Conservation (phyloP, 371 early-diverging fungal genomes). For the Mortierella sp. region DNA sequence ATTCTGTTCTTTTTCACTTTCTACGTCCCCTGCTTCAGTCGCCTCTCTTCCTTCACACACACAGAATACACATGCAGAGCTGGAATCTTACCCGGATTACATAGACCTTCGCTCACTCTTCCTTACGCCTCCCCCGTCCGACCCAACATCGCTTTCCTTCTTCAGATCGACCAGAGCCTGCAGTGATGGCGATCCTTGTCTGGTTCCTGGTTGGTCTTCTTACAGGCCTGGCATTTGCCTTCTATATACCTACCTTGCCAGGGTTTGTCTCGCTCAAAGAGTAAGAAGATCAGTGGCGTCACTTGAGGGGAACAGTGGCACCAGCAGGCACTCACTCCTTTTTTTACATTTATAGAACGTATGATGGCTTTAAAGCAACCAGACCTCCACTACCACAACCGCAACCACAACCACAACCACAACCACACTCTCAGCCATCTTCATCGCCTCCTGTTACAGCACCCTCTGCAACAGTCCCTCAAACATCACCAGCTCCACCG, state of each 20-base stretch:
- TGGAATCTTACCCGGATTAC: neutral
- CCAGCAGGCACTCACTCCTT: no score
- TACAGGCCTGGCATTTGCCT: slow-evolving; percentile 25
- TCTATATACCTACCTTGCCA: neutral
- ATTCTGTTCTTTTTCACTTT: neutral
- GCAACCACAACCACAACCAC: no score
- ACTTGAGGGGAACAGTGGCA: no score
- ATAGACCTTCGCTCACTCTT: no score
- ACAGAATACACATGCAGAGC: neutral
- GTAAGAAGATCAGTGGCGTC: no score
- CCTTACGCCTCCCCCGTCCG: no score
- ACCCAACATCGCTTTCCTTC: no score
- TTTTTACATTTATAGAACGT: no score
- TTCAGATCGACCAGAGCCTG: neutral
- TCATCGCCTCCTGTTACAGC: neutral
- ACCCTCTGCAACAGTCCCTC: neutral
- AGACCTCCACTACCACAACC: no score
- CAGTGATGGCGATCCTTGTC: slow-evolving; percentile 21
- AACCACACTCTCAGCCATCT: no score
- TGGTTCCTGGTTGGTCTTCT: slow-evolving; percentile 36
- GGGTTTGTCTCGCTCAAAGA: neutral
- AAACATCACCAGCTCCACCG: neutral
- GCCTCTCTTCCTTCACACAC: neutral
- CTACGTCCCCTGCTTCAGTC: neutral
- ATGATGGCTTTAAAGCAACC: no score